Evolutionary conservation across 768 basidiomycete genomes (phyloP).

Genomic region (Auricularia sp.): DNA sequence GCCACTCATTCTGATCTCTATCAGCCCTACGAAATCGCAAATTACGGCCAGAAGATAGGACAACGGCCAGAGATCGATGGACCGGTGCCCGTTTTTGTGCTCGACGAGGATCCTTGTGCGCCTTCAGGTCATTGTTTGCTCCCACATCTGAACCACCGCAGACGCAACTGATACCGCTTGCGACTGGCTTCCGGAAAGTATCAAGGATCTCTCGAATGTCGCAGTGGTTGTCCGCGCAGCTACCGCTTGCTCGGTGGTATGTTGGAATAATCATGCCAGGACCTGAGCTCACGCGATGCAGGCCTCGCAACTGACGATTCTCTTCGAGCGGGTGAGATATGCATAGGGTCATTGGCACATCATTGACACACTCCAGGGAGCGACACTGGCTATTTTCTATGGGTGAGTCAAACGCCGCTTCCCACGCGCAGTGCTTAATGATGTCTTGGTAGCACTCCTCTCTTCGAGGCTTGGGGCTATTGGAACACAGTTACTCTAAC

Average conservation of each 20-base stretch:
- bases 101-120: background rate
- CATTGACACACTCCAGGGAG: too few relatives aligned
- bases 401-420: background rate
- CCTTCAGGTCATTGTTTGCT: background rate
- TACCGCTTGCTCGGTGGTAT: too few relatives aligned
- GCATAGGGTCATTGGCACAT: too few relatives aligned
- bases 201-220: background rate
- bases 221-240: background rate
- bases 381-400: too few relatives aligned
- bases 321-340: too few relatives aligned
- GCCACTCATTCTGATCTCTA: background rate
- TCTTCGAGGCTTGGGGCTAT: constrained; percentile 19
- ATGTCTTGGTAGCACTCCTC: background rate
- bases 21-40: background rate
- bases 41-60: background rate
- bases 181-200: background rate
- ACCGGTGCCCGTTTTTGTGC: background rate
- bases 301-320: too few relatives aligned
- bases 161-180: constrained; percentile 9
- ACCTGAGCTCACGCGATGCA: background rate
- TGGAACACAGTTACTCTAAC: constrained; percentile 40
- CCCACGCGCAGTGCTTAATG: background rate
- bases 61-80: background rate
- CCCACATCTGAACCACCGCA: background rate
- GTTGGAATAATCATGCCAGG: too few relatives aligned